phyloP scores from a whole-genome alignment of 2,329 filamentous ascomycete genomes.

The Thielaviopsis punctulata region DNA sequence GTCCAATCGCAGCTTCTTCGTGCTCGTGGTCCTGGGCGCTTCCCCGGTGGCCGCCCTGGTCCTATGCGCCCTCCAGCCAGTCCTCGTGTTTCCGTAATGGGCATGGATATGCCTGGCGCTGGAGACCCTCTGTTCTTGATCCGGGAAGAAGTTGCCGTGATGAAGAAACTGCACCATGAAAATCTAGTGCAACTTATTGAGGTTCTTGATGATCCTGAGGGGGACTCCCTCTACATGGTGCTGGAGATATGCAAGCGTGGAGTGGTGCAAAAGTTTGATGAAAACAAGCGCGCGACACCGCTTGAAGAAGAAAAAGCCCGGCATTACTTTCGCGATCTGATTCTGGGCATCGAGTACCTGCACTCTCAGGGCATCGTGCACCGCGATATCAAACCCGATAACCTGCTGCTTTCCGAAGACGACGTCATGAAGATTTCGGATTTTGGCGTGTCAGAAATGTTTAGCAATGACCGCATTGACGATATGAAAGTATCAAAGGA shows the following conservation, averaged over 20 bases:
- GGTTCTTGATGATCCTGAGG: slow-evolving; percentile 84
- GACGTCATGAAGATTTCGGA: slow-evolving; percentile 95
- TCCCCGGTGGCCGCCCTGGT: slow-evolving; percentile 15
- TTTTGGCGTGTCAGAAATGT: slow-evolving; percentile 99
- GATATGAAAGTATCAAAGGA: slow-evolving; percentile 88
- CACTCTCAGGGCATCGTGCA: slow-evolving; percentile 92
- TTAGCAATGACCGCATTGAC: slow-evolving; percentile 50
- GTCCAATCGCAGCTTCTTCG: slow-evolving; percentile 76
- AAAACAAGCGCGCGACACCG: slow-evolving; percentile 67
- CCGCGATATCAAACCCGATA: slow-evolving; percentile 95
- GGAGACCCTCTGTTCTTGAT: slow-evolving; percentile 66
- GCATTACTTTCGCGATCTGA: slow-evolving; percentile 86
- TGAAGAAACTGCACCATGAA: slow-evolving; percentile 93
- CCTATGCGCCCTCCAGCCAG: slow-evolving; percentile 1
- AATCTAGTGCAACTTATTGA: slow-evolving; percentile 90
- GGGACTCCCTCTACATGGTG: slow-evolving; percentile 96
- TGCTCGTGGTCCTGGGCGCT: slow-evolving; percentile 28
- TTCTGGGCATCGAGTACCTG: slow-evolving; percentile 89
- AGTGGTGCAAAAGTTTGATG: slow-evolving; percentile 85
- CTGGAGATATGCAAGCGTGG: slow-evolving; percentile 98
- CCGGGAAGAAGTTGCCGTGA: slow-evolving; percentile 91
- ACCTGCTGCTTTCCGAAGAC: slow-evolving; percentile 74
- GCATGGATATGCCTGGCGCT: slow-evolving; percentile 29
- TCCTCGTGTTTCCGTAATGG: slow-evolving; percentile 7
- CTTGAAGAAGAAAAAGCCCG: slow-evolving; percentile 71